A percentile compares a stretch with the other conserved stretches of the same genome.
phyloP scores from a whole-genome alignment of 2,329 filamentous ascomycete genomes.

The Colletotrichum magnum region DNA sequence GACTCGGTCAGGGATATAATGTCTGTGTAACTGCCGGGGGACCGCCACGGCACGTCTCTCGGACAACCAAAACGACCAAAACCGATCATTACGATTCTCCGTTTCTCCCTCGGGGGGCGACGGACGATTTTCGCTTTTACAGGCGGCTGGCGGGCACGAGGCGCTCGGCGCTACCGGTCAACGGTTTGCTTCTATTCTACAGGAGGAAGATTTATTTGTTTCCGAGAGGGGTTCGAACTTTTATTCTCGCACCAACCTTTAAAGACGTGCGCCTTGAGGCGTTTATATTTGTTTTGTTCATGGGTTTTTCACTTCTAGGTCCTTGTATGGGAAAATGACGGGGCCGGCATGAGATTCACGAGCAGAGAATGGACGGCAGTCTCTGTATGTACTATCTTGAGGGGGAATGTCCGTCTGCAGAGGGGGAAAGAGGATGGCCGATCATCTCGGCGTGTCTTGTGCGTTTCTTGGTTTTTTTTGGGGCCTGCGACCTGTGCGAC shows the following conservation, averaged over 20 bases:
- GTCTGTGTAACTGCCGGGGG: slow-evolving; percentile 35
- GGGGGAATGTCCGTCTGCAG: slow-evolving; percentile 10
- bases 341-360: slow-evolving; percentile 35
- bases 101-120: slow-evolving; percentile 8
- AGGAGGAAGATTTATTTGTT: slow-evolving; percentile 12
- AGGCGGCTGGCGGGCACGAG: slow-evolving; percentile 24
- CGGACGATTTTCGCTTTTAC: slow-evolving; percentile 19
- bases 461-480: slow-evolving; percentile 13
- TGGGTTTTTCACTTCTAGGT: slow-evolving; percentile 22
- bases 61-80: slow-evolving; percentile 30
- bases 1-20: slow-evolving; percentile 37
- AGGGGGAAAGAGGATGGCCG: slow-evolving; percentile 11
- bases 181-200: slow-evolving; percentile 25
- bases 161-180: slow-evolving; percentile 32
- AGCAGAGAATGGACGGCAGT: slow-evolving; percentile 30
- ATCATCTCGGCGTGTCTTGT: slow-evolving; percentile 14
- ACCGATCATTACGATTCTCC: slow-evolving; percentile 25
- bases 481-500: slow-evolving; percentile 22
- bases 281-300: slow-evolving; percentile 38
- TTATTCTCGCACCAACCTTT: slow-evolving; percentile 24
- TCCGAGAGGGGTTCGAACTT: slow-evolving; percentile 4
- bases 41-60: slow-evolving; percentile 7
- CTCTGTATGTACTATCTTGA: slow-evolving; percentile 38
- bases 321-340: slow-evolving; percentile 34
- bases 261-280: slow-evolving; percentile 30